Percentiles rank a stretch among this genome's conserved stretches.
Conservation (phyloP, 352 stramenopile species). For the Hyaloperonospora arabidopsidis region DNA sequence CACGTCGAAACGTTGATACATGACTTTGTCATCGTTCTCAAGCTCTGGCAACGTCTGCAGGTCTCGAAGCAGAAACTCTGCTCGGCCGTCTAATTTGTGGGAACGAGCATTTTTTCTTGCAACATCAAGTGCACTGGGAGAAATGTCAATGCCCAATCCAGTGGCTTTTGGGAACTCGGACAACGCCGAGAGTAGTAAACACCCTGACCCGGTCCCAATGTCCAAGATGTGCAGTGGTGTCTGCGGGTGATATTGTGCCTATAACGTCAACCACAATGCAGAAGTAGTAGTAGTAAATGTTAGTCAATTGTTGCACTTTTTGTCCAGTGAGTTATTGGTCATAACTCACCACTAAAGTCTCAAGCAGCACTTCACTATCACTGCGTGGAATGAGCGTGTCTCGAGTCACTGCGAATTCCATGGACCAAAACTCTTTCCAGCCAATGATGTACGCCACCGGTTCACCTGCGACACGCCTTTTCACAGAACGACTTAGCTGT, state of each 20-base stretch:
- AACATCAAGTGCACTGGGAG: constrained; percentile 35
- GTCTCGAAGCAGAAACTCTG: constrained; percentile 30
- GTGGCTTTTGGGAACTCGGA: constrained; percentile 46
- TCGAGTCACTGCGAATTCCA: constrained; percentile 41
- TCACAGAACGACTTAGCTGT: constrained; percentile 16
- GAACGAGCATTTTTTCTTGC: constrained; percentile 42
- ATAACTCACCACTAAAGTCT: constrained; percentile 53
- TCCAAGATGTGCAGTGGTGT: constrained; percentile 49
- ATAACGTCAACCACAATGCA: constrained; percentile 1
- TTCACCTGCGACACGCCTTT: constrained; percentile 35
- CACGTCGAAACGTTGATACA: constrained; percentile 51
- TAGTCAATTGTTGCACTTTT: too few relatives aligned
- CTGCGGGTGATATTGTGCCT: constrained; percentile 38
- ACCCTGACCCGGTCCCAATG: constrained; percentile 61
- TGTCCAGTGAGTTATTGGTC: neutral
- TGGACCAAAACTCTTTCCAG: constrained; percentile 71
- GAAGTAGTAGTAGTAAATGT: too few relatives aligned
- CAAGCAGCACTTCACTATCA: constrained; percentile 75
- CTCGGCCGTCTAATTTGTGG: constrained; percentile 14
- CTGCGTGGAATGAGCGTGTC: constrained; percentile 75
- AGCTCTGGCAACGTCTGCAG: constrained; percentile 15
- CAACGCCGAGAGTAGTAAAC: constrained; percentile 55
- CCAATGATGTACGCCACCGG: constrained; percentile 66
- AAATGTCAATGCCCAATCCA: constrained; percentile 63
- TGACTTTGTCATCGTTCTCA: constrained; percentile 8